These are phyloP conservation scores for Trichophaea hybrida DNA, from an alignment of 2,329 filamentous ascomycete genomes.

Conservation along the genomic window DNA sequence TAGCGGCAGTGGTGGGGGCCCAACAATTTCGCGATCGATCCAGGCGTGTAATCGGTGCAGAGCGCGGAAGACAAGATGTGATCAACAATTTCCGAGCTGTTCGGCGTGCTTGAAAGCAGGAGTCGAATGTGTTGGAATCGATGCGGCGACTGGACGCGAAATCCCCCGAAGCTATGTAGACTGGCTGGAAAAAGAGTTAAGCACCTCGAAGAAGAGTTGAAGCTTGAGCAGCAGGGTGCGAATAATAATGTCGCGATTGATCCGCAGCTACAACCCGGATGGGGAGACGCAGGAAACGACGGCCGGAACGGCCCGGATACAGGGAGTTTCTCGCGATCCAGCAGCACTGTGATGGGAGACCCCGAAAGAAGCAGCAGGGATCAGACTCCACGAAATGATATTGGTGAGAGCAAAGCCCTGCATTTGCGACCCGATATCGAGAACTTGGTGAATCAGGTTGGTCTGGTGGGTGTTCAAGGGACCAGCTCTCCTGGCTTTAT, in stretches of 20 bases:
- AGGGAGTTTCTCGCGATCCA: not conserved
- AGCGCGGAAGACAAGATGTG: constrained; percentile 27
- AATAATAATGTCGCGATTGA: not conserved
- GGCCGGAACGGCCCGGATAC: not conserved
- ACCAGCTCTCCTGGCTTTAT: constrained; percentile 20
- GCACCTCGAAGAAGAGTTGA: constrained; percentile 22
- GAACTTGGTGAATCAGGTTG: constrained; percentile 22
- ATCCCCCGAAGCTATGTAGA: constrained; percentile 27
- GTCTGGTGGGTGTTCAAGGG: constrained; percentile 20
- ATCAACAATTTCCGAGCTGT: constrained; percentile 27
- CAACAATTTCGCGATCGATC: constrained; percentile 24
- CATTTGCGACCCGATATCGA: constrained; percentile 22
- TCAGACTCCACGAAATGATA: not conserved
- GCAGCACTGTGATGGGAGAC: not conserved
- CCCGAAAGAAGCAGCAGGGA: not conserved
- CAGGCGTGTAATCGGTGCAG: constrained; percentile 27
- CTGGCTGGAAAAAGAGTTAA: constrained; percentile 26
- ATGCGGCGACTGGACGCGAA: constrained; percentile 26
- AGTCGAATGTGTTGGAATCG: constrained; percentile 27
- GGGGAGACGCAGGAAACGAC: not conserved
- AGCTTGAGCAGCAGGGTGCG: not conserved
- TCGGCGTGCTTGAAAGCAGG: constrained; percentile 25
- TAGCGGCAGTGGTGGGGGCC: not conserved
- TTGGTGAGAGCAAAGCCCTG: constrained; percentile 13
- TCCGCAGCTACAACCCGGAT: not conserved